Base-by-base conservation (phyloP, 768 basidiomycete species). In the Pleurotus salmoneostramineus region DNA sequence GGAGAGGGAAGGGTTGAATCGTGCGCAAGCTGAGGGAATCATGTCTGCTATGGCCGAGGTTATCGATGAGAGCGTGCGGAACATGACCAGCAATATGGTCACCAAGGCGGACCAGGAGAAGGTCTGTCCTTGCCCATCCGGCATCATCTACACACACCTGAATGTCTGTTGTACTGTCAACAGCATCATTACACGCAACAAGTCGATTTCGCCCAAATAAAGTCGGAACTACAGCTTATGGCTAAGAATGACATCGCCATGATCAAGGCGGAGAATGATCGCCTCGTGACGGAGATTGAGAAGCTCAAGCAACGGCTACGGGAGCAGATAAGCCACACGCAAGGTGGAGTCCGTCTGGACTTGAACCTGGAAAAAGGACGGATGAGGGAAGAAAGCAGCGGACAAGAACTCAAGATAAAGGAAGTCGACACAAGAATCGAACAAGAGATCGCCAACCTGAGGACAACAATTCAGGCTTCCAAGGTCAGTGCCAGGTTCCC, bases 371-470 rank as follows among this genome's bases (percentile, higher is more conserved):
- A 99, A 77, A 98, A 98, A 72, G 94, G 94, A 1, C 81, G 96
- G 47, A 92, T 98, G 78, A 77, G 96, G 54, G 95, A 98, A 68
- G 95, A 98, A 77, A 87, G 86, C 62, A 88, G 85, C 63, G 85
- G 86, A 42, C 93, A 98, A 66, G 95, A 97, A 66, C 76, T 95
- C 54, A 98, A 98, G 83, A 91, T 98, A 67, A 94, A 93, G 70
- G 96, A 99, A 70, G 95, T 98, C 14, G 96, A 98, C 66, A 98
- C 96, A 3, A 76, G 92, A 68, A 98, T 98, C 63, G 96, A 99
- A 71, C 91, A 92, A 68, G 95, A 98, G 72, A 96, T 96, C 67
- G 93, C 94, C 6, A 85, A 84, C 2, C 70, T 97, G 55, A 77
- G 91, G 56, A 95, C 92, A 1, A 77, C 86, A 5, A 93, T 93